Base-by-base conservation (phyloP, 805 yeast genomes). In the Ogataea ganodermae region DNA sequence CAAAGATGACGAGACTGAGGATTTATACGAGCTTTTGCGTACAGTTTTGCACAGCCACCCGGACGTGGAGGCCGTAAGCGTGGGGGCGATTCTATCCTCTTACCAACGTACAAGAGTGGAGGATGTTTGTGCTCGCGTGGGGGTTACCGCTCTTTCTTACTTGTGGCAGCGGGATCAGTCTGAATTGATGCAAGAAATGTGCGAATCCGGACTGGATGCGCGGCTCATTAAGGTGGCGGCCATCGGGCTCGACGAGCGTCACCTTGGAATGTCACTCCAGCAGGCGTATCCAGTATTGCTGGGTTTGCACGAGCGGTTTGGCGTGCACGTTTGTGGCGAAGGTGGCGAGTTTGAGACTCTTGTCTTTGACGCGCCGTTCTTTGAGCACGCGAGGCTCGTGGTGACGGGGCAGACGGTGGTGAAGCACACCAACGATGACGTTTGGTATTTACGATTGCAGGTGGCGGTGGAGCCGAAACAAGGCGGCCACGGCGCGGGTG, bases 301-400 rank as follows among this genome's bases (percentile, higher is more conserved):
- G 10, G 70, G 71, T 32, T 69, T 91, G 50, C 85, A 90, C 62
- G 50, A 62, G 8, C 68, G 71, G 65, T 91, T 80, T 67, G 96
- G 91, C 2, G 87, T 91, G 12, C 97, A 92, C 64, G 82, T 94
- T 0, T 94, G 99, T 70, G 99, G 99, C 12, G 99, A 94, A 71
- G 99, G 99, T 27, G 99, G 99, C 1, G 99, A 94, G 66, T 94
- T 89, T 66, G 99, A 94, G 65, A 85, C 97, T 0, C 70, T 92
- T 56, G 98, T 92, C 2, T 71, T 94, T 23, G 97, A 94, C 65
- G 89, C 95, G 1, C 96, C 96, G 0, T 84, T 89, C 50, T 94
- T 92, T 69, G 69, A 68, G 26, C 71, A 77, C 38, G 81, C 79
- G 31, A 69, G 63, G 44, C 63, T 84, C 36, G 69, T 66, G 7